Base-by-base conservation (phyloP, 306 rosid species). In the Echinosophora koreensis region DNA sequence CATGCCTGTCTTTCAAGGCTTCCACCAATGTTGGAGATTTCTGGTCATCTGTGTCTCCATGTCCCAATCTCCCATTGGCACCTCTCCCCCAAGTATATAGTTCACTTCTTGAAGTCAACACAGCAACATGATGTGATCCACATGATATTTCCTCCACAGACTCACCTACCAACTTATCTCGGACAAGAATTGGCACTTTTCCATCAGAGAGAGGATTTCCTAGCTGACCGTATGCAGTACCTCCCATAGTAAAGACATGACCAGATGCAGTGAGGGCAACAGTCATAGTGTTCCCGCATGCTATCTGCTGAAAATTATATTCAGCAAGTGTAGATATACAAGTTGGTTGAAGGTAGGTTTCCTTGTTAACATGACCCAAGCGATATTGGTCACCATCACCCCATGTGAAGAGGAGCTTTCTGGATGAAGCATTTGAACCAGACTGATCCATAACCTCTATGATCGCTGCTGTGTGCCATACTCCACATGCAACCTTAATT, bases 401-500 rank as follows among this genome's bases (percentile, higher is more conserved):
- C 99, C 99, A 92, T 3, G 99, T 91, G 84, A 92, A 96, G 77
- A 96, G 84, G 82, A 77, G 84, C 84, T 79, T 92, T 71, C 78
- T 85, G 3, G 96, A 79, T 17, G 89, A 71, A 81, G 82, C 75
- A 77, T 65, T 89, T 62, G 83, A 61, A 77, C 89, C 82, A 54
- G 81, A 15, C 12, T 76, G 89, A 39, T 88, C 86, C 73, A 61
- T 85, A 69, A 89, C 92, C 86, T 96, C 99, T 55, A 96, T 87
- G 77, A 96, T 91, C 6, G 99, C 99, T 57, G 96, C 99, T 41
- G 98, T 91, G 78, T 96, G 99, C 98, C 99, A 96, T 18, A 92
- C 87, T 81, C 98, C 99, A 78, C 98, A 92, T 51, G 99, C 96
- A 66, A 96, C 98, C 75, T 88, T 87, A 58, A 87, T 57, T 39